Evolutionary conservation across 208 protist species (phyloP).

Genomic region (Leishmania braziliensis): DNA sequence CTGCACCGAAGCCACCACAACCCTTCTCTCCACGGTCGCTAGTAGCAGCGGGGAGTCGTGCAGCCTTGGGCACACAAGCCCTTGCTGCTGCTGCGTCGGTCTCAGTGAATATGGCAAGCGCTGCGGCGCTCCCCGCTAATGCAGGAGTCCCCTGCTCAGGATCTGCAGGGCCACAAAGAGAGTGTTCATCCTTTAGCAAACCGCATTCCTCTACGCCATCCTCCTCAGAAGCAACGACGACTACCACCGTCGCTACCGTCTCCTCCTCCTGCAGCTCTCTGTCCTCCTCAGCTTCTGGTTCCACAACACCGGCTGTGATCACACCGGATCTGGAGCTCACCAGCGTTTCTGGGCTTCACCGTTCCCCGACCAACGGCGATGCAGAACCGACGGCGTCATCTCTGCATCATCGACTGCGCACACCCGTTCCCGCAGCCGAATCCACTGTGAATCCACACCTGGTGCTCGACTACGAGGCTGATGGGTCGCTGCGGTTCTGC

Average conservation of each 20-base stretch:
- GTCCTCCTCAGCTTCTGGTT: neutral
- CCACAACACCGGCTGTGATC: neutral
- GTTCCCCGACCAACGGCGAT: neutral
- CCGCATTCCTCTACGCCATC: neutral
- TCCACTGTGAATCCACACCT: conserved; percentile 19
- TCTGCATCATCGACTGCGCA: neutral
- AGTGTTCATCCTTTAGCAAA: neutral
- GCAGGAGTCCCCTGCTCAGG: neutral
- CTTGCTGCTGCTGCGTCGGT: neutral
- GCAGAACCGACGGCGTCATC: no score
- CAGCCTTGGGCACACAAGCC: neutral
- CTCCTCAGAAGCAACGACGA: neutral
- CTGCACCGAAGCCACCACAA: neutral
- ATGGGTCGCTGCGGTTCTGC: conserved; percentile 69
- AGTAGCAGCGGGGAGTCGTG: neutral
- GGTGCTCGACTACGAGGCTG: conserved; percentile 46
- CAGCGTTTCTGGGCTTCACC: neutral
- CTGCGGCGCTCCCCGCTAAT: neutral
- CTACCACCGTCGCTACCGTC: neutral
- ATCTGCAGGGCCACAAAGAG: neutral
- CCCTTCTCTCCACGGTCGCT: neutral
- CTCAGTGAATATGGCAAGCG: neutral
- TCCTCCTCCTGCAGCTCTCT: neutral
- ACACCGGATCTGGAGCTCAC: neutral
- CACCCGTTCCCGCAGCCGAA: neutral